Evolutionary conservation across 208 protist species (phyloP).

Genomic region (Tritrichomonas foetus): DNA sequence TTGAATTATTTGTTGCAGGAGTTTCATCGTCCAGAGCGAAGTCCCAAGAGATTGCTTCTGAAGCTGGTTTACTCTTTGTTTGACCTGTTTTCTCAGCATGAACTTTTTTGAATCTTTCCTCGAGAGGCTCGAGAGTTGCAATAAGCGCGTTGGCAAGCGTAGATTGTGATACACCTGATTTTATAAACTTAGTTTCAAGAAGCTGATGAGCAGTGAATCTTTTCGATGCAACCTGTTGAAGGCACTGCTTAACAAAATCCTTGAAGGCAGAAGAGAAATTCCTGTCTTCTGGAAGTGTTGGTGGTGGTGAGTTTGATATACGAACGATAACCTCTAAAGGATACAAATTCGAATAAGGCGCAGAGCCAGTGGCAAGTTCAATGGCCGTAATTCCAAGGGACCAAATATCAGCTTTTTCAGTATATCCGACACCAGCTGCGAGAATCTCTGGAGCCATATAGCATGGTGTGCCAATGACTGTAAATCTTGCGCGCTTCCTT

Average conservation of each 20-base stretch:
- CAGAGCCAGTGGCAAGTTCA: neutral
- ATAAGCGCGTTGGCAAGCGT: neutral
- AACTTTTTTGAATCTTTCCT: neutral
- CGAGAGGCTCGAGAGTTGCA: neutral
- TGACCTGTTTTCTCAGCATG: neutral
- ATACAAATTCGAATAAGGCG: neutral
- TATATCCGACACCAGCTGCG: neutral
- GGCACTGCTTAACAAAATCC: neutral
- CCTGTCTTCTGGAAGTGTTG: neutral
- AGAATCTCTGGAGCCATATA: slow-evolving; percentile 63
- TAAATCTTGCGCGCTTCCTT: slow-evolving; percentile 44
- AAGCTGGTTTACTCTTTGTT: too few relatives aligned
- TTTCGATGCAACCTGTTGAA: neutral
- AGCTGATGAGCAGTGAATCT: neutral
- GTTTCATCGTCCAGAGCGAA: too few relatives aligned
- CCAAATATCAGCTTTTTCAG: slow-evolving; percentile 20
- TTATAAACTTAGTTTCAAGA: neutral
- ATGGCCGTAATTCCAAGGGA: slow-evolving; percentile 3
- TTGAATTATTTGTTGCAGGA: too few relatives aligned
- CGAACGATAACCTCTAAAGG: neutral
- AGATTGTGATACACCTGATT: neutral
- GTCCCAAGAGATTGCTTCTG: too few relatives aligned
- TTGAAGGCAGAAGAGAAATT: neutral
- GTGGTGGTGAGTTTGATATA: neutral
- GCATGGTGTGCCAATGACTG: slow-evolving; percentile 59